Evolutionary conservation across 2,329 filamentous ascomycete genomes (phyloP), one percentile per base, ranked within the genome.

Genomic region (Aspergillus puulaauensis): DNA sequence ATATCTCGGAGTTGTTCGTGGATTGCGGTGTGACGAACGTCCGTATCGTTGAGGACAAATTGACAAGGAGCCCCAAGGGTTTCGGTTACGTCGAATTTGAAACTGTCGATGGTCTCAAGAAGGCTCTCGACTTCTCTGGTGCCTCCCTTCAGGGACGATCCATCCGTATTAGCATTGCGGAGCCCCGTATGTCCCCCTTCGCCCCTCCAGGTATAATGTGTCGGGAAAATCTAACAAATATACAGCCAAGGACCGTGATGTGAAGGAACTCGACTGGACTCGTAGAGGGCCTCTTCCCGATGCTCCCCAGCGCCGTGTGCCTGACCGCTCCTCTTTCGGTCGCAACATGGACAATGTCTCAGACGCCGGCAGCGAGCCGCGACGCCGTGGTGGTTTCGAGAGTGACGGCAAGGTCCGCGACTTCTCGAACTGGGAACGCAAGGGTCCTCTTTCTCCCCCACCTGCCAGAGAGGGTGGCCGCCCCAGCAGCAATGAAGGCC

Each of bases 11-110:
- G 52, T 95, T 98, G 72, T 96, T 99, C 72, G 79, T 82, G 52
- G 90, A 83, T 56, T 97, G 93, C 75, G 85, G 91, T 64, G 88
- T 97, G 67, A 90, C 90, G 65, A 97, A 87, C 73, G 91, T 99
- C 65, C 90, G 95, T 70, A 92, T 99, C 69, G 96, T 99, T 63
- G 93, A 97, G 80, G 96, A 99, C 78, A 95, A 93, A 73, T 83
- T 96, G 75, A 90, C 95, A 73, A 87, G 89, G 76, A 92, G 93
- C 71, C 95, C 95, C 64, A 99, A 99, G 82, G 95, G 95, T 49
- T 99, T 99, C 70, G 95, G 93, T 61, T 99, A 99, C 75, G 93
- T 96, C 64, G 95, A 99, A 76, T 99, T 99, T 70, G 86, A 83
- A 65, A 88, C 86, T 52, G 80, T 95, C 45, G 93, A 98, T 50